These are phyloP conservation scores for Rhynchospora pubera DNA, from an alignment of 176 grass and related monocot genomes.

Conservation along the genomic window DNA sequence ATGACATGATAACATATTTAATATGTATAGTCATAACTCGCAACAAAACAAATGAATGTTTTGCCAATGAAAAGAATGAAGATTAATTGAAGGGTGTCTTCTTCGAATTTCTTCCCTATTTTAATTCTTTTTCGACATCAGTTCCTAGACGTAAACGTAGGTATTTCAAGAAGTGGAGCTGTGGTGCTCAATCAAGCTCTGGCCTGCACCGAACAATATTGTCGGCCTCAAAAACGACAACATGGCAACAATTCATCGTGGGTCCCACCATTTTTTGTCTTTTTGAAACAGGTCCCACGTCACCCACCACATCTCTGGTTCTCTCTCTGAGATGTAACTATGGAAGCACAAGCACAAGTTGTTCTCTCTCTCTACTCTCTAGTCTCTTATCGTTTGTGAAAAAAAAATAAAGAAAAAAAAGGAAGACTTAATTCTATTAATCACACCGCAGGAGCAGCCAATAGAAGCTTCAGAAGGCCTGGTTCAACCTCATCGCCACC, in stretches of 20 bases:
- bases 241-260: constrained; percentile 5
- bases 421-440: not conserved
- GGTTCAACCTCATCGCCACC: constrained; percentile 11
- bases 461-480: constrained; percentile 8
- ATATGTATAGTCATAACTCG: too few species aligned
- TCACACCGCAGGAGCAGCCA: not conserved
- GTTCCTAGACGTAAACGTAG: not conserved
- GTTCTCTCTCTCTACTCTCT: not conserved
- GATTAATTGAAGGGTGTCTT: too few species aligned
- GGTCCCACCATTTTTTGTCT: constrained; percentile 9
- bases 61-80: too few species aligned
- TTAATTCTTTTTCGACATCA: not conserved
- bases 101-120: too few species aligned
- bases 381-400: not conserved
- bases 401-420: not conserved
- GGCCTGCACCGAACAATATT: constrained; percentile 1
- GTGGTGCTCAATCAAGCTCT: not conserved
- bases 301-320: not conserved
- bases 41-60: too few species aligned
- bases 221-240: constrained; percentile 2
- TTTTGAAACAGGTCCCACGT: not conserved
- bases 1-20: too few species aligned
- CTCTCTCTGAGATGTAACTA: not conserved
- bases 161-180: not conserved
- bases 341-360: constrained; percentile 6